Conservation (phyloP, 2,329 filamentous ascomycete species). For the Penicillium sp. region DNA sequence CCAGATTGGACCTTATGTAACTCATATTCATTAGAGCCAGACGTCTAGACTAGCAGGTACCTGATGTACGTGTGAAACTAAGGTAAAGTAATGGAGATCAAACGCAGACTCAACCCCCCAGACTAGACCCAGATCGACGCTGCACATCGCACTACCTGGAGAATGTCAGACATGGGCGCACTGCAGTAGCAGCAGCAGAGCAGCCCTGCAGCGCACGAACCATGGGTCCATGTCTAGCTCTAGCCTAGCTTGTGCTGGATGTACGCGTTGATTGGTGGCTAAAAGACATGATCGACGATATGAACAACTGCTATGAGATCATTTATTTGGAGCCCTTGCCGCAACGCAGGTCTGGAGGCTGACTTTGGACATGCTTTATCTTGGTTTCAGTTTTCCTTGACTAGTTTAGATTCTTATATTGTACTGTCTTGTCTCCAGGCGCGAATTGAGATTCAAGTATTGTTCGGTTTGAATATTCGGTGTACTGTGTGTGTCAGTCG, state of each 20-base stretch:
- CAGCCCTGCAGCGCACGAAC: constrained; percentile 6
- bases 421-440: neutral
- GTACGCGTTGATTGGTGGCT: neutral
- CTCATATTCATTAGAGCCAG: neutral
- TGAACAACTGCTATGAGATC: constrained; percentile 6
- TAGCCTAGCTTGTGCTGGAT: neutral
- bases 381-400: neutral
- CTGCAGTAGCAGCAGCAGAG: constrained; percentile 5
- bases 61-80: no score
- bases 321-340: constrained; percentile 10
- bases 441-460: neutral
- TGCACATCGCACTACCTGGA: constrained; percentile 6
- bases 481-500: neutral
- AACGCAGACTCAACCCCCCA: neutral
- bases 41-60: neutral
- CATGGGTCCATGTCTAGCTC: constrained; percentile 4
- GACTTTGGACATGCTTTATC: neutral
- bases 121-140: constrained; percentile 1
- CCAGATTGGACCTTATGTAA: constrained; percentile 4
- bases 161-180: constrained; percentile 13
- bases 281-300: neutral
- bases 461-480: neutral
- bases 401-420: neutral
- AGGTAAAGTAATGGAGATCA: neutral
- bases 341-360: neutral